Conservation (phyloP, 2,329 filamentous ascomycete genomes). For the Colletotrichum agaves region DNA sequence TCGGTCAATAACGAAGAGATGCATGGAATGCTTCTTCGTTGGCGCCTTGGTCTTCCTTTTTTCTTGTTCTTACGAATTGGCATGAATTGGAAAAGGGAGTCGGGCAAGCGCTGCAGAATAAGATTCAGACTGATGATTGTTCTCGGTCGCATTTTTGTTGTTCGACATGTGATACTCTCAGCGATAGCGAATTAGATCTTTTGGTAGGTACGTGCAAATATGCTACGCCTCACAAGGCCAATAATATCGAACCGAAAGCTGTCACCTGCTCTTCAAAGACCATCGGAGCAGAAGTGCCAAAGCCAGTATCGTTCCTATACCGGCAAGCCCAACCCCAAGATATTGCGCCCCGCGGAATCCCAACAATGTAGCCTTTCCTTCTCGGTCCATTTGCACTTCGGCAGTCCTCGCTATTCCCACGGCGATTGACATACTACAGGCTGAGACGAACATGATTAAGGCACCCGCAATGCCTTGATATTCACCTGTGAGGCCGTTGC, state of each 20-base stretch:
- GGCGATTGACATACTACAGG: slow-evolving; percentile 73
- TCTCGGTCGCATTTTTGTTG: not conserved
- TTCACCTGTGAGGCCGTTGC: slow-evolving; percentile 57
- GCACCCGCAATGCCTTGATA: slow-evolving; percentile 59
- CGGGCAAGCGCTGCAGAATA: not conserved
- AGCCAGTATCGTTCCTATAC: not conserved
- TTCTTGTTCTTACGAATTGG: not conserved
- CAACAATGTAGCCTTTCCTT: slow-evolving; percentile 41
- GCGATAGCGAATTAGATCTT: not conserved
- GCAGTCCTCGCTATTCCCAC: slow-evolving; percentile 74
- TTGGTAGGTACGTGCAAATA: no score
- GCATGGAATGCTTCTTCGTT: no score
- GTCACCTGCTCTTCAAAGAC: not conserved
- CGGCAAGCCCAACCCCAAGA: slow-evolving; percentile 52
- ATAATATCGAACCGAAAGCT: not conserved
- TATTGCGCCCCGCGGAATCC: slow-evolving; percentile 53
- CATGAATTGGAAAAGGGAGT: not conserved
- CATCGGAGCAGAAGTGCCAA: not conserved
- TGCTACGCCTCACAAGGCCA: not conserved
- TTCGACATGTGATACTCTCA: not conserved
- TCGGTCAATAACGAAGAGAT: not conserved
- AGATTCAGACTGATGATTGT: not conserved
- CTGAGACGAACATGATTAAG: slow-evolving; percentile 72
- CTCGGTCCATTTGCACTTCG: slow-evolving; percentile 53
- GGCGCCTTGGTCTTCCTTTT: no score